Conservation (phyloP, 2,329 filamentous ascomycete species). For the Ceratocystis albifundus region DNA sequence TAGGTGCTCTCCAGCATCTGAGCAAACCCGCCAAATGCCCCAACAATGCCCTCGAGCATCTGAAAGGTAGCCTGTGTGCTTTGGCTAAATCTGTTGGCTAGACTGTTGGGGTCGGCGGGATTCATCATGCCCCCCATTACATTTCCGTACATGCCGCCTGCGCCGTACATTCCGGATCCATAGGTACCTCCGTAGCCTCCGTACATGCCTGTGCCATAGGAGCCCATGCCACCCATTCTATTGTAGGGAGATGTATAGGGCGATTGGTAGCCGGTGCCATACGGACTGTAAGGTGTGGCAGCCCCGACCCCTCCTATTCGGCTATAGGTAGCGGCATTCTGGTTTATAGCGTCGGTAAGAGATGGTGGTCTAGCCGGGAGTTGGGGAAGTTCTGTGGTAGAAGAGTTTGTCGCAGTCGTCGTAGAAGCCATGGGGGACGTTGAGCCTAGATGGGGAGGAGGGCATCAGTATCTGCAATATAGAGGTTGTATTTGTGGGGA, state of each 20-base stretch:
- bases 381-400: slow-evolving; percentile 45
- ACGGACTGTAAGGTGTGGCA: slow-evolving; percentile 36
- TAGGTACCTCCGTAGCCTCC: slow-evolving; percentile 29
- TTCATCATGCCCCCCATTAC: slow-evolving; percentile 35
- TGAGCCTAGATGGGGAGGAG: slow-evolving; percentile 23
- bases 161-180: slow-evolving; percentile 37
- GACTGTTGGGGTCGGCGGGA: slow-evolving; percentile 80
- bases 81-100: slow-evolving; percentile 91
- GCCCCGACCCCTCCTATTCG: slow-evolving; percentile 35
- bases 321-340: slow-evolving; percentile 76
- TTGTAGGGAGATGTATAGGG: slow-evolving; percentile 36
- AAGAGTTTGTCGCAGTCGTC: slow-evolving; percentile 28
- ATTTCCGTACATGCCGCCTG: slow-evolving; percentile 37
- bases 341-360: slow-evolving; percentile 68
- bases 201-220: slow-evolving; percentile 34
- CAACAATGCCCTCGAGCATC: slow-evolving; percentile 93
- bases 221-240: slow-evolving; percentile 33
- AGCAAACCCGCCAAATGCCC: slow-evolving; percentile 91
- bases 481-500: slow-evolving; percentile 29
- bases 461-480: slow-evolving; percentile 21
- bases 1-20: slow-evolving; percentile 99
- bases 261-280: slow-evolving; percentile 31
- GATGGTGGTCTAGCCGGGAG: slow-evolving; percentile 72
- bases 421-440: slow-evolving; percentile 32
- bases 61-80: slow-evolving; percentile 95